Base-by-base conservation (phyloP, 1,284 basidiomycete species). In the Sparassis latifolia region DNA sequence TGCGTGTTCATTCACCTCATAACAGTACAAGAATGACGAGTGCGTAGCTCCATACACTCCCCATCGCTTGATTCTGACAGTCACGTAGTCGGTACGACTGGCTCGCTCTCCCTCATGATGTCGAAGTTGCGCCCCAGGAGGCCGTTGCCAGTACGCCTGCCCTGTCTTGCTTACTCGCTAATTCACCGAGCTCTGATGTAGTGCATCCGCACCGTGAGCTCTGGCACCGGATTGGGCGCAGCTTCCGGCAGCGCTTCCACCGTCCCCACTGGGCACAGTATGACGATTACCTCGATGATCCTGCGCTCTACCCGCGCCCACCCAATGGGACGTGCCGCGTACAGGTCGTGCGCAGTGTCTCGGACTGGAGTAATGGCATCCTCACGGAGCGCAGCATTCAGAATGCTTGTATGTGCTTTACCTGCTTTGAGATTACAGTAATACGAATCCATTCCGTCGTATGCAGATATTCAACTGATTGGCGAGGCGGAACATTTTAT, bases 361-460 rank as follows among this genome's bases (percentile, higher is more conserved):
- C 77, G 2, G 93, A 97, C 68, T 97, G 92, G 92, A 90, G 86
- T 63, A 90, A 93, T 63, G 93, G 93, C 20, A 87, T 92, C 28
- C 73, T 94, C 56, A 85, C 81, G 1, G 92, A 95, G 66, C 78
- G 82, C 56, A 89, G 86, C 66, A 89, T 95, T 51, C 92, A 94
- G 69, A 83, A 86, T 58, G 89, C 89, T 49, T 92, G 88, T 92
- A 63, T 66, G 87, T 79, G 27, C 35, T 49, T 4, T 33, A 52
- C 35, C 12, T 37, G 35, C 35, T 6, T 12, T 6, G 12, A 12
- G 7, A 12, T 7, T 37, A 12, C 7, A 37, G 12, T 37, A 7
- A 37, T 37, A 12, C 35, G 12, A 37, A 37, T 6, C 12, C 12
- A 20, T 12, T 37, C 35, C 7, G 35, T 37, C 35, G 35, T 37